Percentiles rank a stretch among this genome's conserved stretches.
Evolutionary conservation across 1,284 basidiomycete species (phyloP).

Genomic region (Cryptococcus depauperatus): DNA sequence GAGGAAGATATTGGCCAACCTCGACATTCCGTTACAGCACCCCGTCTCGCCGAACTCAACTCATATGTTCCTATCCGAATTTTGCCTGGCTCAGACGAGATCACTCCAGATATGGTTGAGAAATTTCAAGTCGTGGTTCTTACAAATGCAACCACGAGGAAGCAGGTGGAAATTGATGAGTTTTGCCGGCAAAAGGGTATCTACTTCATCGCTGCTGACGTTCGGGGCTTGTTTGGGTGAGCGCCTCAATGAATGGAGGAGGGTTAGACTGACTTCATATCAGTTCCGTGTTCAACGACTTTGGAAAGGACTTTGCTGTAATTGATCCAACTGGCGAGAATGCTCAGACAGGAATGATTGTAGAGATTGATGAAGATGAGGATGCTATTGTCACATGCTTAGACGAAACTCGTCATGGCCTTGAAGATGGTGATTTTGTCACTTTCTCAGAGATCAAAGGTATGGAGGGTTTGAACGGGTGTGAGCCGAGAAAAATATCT

Average conservation of each 20-base stretch:
- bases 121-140: slow-evolving; percentile 90
- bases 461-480: slow-evolving; percentile 83
- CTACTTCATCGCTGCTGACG: slow-evolving; percentile 86
- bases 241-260: too few species aligned
- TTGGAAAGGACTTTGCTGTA: slow-evolving; percentile 87
- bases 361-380: slow-evolving; percentile 72
- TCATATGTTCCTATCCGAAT: slow-evolving; percentile 89
- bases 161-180: slow-evolving; percentile 91
- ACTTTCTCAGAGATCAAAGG: slow-evolving; percentile 97
- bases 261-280: too few species aligned
- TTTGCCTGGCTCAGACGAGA: slow-evolving; percentile 62
- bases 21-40: slow-evolving; percentile 74
- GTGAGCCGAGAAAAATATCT: slow-evolving; percentile 81
- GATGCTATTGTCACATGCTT: slow-evolving; percentile 93
- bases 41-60: slow-evolving; percentile 92
- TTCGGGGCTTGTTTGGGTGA: slow-evolving; percentile 92
- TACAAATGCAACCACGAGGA: slow-evolving; percentile 65
- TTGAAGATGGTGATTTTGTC: slow-evolving; percentile 96
- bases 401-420: slow-evolving; percentile 93
- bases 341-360: slow-evolving; percentile 89
- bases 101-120: slow-evolving; percentile 69
- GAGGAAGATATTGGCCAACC: slow-evolving; percentile 78
- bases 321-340: slow-evolving; percentile 94
- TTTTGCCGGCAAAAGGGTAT: slow-evolving; percentile 84
- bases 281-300: slow-evolving; percentile 94